Evolutionary conservation across 345 rosid species (phyloP).

Genomic region (Arabidopsis suecica): DNA sequence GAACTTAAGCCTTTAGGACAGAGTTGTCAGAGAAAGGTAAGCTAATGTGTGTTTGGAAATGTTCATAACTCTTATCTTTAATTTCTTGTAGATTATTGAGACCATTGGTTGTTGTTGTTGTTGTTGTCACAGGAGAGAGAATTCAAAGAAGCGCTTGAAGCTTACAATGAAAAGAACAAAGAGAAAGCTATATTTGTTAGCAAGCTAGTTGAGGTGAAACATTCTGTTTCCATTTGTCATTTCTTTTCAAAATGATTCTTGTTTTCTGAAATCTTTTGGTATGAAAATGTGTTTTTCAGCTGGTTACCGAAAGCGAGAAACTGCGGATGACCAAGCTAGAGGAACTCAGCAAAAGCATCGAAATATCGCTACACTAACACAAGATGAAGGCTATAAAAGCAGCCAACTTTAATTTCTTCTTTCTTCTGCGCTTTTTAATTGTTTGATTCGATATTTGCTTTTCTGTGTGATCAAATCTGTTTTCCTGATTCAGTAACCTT

Average conservation of each 20-base stretch:
- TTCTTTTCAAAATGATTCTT: background rate
- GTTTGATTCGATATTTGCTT: constrained; percentile 28
- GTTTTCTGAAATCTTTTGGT: constrained; percentile 25
- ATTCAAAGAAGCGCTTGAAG: constrained; percentile 85
- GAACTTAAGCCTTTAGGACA: constrained; percentile 73
- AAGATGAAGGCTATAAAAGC: constrained; percentile 26
- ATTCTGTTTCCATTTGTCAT: constrained; percentile 13
- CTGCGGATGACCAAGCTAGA: constrained; percentile 87
- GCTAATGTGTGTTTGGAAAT: background rate
- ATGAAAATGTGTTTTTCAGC: constrained; percentile 47
- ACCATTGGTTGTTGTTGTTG: background rate
- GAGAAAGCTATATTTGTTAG: constrained; percentile 75
- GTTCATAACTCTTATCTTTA: background rate
- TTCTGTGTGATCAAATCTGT: constrained; percentile 20
- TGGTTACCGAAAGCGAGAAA: constrained; percentile 84
- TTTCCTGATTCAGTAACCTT: constrained; percentile 23
- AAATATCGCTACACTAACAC: constrained; percentile 41
- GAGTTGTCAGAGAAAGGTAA: constrained; percentile 80
- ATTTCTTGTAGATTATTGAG: background rate
- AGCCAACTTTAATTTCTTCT: constrained; percentile 19
- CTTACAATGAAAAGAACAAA: constrained; percentile 84
- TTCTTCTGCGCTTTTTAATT: constrained; percentile 36
- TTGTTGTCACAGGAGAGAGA: constrained; percentile 73
- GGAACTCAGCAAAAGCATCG: constrained; percentile 77
- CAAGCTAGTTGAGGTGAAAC: constrained; percentile 81